Base-by-base conservation (phyloP, 805 yeast genomes). In the Metschnikowia aberdeeniae region DNA sequence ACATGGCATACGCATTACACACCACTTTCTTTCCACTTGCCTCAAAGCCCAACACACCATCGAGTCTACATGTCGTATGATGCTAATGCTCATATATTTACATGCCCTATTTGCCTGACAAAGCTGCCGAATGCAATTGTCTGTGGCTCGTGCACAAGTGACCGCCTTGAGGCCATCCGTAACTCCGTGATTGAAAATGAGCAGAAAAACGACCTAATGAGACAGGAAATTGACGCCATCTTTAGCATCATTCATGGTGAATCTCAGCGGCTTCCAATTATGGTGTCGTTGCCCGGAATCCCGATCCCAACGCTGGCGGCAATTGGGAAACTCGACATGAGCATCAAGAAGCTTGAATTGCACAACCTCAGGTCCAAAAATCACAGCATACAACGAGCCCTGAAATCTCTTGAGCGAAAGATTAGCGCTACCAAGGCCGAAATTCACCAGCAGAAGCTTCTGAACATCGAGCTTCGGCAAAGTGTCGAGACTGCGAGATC, bases 141-240 rank as follows among this genome's bases (percentile, higher is more conserved):
- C 7, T 64, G 68, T 50, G 50, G 49, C 14, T 40, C 45, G 1
- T 64, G 68, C 36, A 48, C 46, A 27, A 50, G 54, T 20, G 55
- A 50, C 12, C 40, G 48, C 24, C 46, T 59, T 7, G 63, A 60
- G 33, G 33, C 57, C 13, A 35, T 62, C 13, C 45, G 63, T 20
- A 61, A 62, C 47, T 56, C 62, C 1, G 61, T 61, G 30, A 40
- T 54, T 6, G 57, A 54, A 27, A 64, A 60, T 34, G 72, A 67
- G 34, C 34, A 31, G 12, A 20, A 50, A 26, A 67, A 63, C 36
- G 30, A 38, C 6, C 28, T 41, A 2, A 50, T 60, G 44, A 54
- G 63, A 11, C 36, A 33, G 10, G 58, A 59, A 24, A 66, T 69
- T 26, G 55, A 67, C 45, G 40, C 50, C 14, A 53, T 68, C 1